These are phyloP conservation scores for Wickerhamomyces sp. DNA, from an alignment of 1,139 yeast genomes.

Conservation along the genomic window DNA sequence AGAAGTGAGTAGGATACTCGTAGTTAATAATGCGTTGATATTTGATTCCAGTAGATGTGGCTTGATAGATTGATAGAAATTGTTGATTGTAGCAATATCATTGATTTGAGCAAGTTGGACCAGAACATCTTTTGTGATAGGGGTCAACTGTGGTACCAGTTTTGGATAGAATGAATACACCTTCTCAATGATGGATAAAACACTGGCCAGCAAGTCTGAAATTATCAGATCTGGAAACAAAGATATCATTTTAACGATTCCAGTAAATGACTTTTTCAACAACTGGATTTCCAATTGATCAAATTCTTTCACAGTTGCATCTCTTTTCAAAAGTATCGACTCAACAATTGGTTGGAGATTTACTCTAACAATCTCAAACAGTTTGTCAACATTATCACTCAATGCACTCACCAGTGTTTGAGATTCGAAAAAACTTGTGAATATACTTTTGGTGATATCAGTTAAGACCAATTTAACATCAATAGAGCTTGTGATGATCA, in stretches of 20 bases:
- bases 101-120: slow-evolving; percentile 29
- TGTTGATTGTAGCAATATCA: slow-evolving; percentile 28
- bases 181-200: slow-evolving; percentile 30
- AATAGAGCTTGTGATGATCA: slow-evolving; percentile 54
- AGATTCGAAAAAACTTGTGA: slow-evolving; percentile 26
- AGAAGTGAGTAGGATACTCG: slow-evolving; percentile 55
- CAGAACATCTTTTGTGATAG: slow-evolving; percentile 50
- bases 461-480: slow-evolving; percentile 50
- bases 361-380: slow-evolving; percentile 77
- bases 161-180: slow-evolving; percentile 14
- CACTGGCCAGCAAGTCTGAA: slow-evolving; percentile 64
- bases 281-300: slow-evolving; percentile 34
- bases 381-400: slow-evolving; percentile 62
- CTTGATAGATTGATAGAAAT: slow-evolving; percentile 36
- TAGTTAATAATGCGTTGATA: slow-evolving; percentile 36
- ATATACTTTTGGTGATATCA: slow-evolving; percentile 50
- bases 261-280: slow-evolving; percentile 49
- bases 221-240: slow-evolving; percentile 64
- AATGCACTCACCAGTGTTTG: slow-evolving; percentile 31
- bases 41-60: slow-evolving; percentile 21
- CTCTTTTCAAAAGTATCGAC: slow-evolving; percentile 53
- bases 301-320: slow-evolving; percentile 12
- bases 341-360: slow-evolving; percentile 59
- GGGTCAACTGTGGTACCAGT: slow-evolving; percentile 49
- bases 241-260: slow-evolving; percentile 56